These are phyloP conservation scores for Fusarium sp. DNA, from an alignment of 2,329 filamentous ascomycete genomes.

Conservation along the genomic window DNA sequence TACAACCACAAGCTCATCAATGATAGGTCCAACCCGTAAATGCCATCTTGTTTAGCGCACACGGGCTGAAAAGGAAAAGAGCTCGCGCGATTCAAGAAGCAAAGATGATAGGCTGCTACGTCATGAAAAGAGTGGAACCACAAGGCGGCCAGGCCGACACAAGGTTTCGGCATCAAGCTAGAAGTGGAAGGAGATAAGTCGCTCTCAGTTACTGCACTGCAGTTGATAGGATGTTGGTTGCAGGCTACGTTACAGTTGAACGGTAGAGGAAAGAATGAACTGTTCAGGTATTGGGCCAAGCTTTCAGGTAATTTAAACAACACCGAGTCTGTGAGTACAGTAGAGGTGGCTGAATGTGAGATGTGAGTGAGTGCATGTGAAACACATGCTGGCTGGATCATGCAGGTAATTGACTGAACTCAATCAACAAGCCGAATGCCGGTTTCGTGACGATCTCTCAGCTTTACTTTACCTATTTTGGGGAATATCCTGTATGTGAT, in stretches of 20 bases:
- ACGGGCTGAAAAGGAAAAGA: not conserved
- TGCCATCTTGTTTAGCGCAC: not conserved
- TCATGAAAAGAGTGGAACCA: conserved; percentile 24
- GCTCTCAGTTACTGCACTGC: not conserved
- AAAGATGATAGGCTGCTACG: conserved; percentile 20
- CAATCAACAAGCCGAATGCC: conserved; percentile 9
- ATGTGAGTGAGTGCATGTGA: not conserved
- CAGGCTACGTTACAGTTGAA: not conserved
- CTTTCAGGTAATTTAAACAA: conserved; percentile 15
- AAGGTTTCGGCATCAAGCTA: conserved; percentile 35
- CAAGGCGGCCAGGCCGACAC: conserved; percentile 37
- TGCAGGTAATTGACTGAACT: not conserved
- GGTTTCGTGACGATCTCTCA: not conserved
- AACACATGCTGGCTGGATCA: not conserved
- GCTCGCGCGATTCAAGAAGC: conserved; percentile 1
- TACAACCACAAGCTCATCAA: not conserved
- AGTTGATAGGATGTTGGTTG: too few relatives aligned
- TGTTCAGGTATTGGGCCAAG: conserved; percentile 15
- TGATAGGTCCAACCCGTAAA: conserved; percentile 12
- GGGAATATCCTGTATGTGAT: conserved; percentile 31
- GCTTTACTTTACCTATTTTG: conserved; percentile 22
- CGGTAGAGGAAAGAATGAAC: not conserved
- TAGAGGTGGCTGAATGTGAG: not conserved
- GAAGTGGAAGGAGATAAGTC: conserved; percentile 30
- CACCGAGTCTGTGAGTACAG: not conserved